These are phyloP conservation scores for Parietichytrium sp. DNA, from an alignment of 108 stramenopile genomes.

Conservation along the genomic window DNA sequence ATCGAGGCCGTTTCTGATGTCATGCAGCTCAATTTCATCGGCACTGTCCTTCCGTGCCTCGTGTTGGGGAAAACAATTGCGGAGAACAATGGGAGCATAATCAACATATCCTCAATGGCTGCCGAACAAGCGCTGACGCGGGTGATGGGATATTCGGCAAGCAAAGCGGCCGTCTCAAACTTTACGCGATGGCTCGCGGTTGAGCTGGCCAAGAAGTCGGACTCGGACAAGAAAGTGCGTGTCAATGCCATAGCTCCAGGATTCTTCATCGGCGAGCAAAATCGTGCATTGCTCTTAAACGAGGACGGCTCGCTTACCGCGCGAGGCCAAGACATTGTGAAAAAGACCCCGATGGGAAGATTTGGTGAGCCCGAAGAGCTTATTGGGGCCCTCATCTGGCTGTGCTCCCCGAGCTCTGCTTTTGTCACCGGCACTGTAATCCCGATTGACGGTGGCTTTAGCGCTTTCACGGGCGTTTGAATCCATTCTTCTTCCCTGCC, in stretches of 20 bases:
- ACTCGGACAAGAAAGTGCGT: neutral
- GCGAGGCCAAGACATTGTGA: neutral
- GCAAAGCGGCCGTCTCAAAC: constrained; percentile 34
- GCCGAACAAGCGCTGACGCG: constrained; percentile 7
- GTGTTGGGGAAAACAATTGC: constrained; percentile 1
- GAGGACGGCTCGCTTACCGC: neutral
- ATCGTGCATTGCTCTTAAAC: constrained; percentile 36
- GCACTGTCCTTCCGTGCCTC: neutral
- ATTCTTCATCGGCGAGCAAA: constrained; percentile 37
- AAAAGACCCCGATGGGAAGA: neutral
- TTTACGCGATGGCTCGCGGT: constrained; percentile 30
- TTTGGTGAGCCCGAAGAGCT: constrained; percentile 34
- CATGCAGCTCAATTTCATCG: constrained; percentile 19
- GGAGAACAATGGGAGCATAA: neutral
- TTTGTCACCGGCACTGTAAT: constrained; percentile 34
- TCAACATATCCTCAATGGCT: constrained; percentile 27
- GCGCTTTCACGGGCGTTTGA: constrained; percentile 19
- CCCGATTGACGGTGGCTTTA: constrained; percentile 36
- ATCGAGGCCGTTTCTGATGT: neutral
- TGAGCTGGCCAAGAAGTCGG: constrained; percentile 17
- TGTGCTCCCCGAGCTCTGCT: neutral
- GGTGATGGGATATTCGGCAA: constrained; percentile 36
- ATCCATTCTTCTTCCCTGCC: neutral
- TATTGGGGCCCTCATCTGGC: neutral
- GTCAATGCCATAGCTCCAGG: constrained; percentile 30